Percentiles rank a stretch among this genome's conserved stretches.
These are phyloP conservation scores for Cystobasidiaceae sp. DNA, from an alignment of 1,284 basidiomycete species.

Conservation along the genomic window DNA sequence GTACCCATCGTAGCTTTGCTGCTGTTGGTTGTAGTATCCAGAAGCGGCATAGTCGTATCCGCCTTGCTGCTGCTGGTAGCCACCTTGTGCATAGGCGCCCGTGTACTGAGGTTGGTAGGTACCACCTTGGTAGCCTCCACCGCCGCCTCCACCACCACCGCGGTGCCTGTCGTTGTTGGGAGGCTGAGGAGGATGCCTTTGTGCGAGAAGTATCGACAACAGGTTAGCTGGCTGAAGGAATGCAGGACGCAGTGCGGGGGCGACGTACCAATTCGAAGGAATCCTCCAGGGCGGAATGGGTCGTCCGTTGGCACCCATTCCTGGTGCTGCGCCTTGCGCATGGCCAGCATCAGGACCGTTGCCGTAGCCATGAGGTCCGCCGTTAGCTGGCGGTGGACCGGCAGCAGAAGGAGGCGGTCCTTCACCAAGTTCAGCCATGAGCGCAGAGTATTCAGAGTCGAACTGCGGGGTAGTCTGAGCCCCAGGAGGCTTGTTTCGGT, in stretches of 20 bases:
- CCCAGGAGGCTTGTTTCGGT: constrained; percentile 2
- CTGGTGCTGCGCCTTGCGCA: neutral
- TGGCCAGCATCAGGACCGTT: neutral
- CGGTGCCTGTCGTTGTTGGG: constrained; percentile 1
- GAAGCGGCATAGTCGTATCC: constrained; percentile 10
- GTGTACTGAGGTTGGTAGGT: constrained; percentile 15
- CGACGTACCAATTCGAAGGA: constrained; percentile 50
- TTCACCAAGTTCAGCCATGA: constrained; percentile 98
- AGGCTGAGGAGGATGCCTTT: constrained; percentile 28
- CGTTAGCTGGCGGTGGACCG: constrained; percentile 13
- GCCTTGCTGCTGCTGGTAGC: neutral
- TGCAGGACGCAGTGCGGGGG: neutral
- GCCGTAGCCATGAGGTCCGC: neutral
- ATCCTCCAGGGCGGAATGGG: constrained; percentile 52
- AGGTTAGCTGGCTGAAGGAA: neutral
- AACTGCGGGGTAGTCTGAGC: constrained; percentile 51
- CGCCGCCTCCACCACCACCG: neutral
- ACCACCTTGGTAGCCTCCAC: constrained; percentile 4
- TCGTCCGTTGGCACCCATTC: neutral
- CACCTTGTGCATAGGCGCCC: constrained; percentile 3
- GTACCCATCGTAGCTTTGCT: neutral
- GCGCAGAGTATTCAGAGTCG: constrained; percentile 92
- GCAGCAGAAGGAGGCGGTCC: constrained; percentile 49
- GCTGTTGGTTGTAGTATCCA: neutral
- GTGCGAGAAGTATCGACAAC: neutral